Conservation (phyloP, 1,284 basidiomycete species). For the Malassezia yamatoensis region DNA sequence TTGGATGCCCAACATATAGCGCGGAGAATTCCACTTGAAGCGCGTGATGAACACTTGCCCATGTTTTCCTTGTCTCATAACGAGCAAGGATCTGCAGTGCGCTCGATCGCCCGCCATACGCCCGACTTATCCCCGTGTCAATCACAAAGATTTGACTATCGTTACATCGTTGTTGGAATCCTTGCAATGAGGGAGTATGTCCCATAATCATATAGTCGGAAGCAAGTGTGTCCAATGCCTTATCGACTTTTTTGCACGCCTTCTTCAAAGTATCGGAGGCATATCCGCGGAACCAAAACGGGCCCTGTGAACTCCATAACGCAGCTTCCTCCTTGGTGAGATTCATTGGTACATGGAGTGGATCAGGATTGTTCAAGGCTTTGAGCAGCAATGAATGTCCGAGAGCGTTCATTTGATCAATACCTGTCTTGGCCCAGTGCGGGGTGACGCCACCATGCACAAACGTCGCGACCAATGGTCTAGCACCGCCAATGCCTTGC, state of each 20-base stretch:
- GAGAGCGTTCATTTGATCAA: constrained; percentile 28
- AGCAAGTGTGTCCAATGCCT: constrained; percentile 14
- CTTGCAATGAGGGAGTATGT: constrained; percentile 39
- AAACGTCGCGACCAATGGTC: constrained; percentile 17
- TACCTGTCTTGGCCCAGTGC: constrained; percentile 22
- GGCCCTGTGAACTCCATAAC: constrained; percentile 30
- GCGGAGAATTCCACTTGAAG: background rate
- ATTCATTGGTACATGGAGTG: constrained; percentile 20
- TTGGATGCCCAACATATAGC: background rate
- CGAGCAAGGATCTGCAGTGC: constrained; percentile 19
- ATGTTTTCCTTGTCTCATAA: background rate
- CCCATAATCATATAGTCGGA: constrained; percentile 34
- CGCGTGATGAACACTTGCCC: background rate
- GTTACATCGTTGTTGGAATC: constrained; percentile 33
- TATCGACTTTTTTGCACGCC: constrained; percentile 23
- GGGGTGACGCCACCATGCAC: constrained; percentile 45
- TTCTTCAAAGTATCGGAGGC: constrained; percentile 18
- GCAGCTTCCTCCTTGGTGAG: constrained; percentile 23
- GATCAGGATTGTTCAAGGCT: constrained; percentile 18
- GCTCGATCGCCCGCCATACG: constrained; percentile 40
- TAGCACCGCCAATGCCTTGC: background rate
- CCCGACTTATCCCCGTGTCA: constrained; percentile 41
- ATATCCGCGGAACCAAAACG: constrained; percentile 45
- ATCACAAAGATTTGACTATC: constrained; percentile 28
- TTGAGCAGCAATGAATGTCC: constrained; percentile 28